Evolutionary conservation across 2,329 filamentous ascomycete species (phyloP), one percentile per base, ranked within the genome.

Genomic region (Ophiostoma australiae): DNA sequence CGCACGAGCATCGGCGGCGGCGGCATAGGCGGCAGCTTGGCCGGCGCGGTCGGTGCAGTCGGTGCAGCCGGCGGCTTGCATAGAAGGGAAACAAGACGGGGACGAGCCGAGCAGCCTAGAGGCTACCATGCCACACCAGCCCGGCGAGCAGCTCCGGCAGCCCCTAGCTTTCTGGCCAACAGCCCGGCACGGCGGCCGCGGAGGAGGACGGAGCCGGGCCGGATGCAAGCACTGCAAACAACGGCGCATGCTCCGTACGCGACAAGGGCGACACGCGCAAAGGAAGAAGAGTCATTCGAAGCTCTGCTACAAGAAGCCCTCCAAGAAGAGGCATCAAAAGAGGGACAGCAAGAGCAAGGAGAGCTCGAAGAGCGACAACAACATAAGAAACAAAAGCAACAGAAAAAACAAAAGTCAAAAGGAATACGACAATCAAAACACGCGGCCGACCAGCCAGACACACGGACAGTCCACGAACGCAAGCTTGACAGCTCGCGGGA

Each of bases 391-490:
- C 7, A 20, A 48, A 48, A 48, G 37, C 37, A 39, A 39, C 10
- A 39, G 37, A 31, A 31, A 11, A 41, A 41, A 15, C 8, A 13
- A 13, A 41, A 41, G 39, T 15, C 39, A 13, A 15, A 41, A 41
- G 4, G 10, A 15, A 11, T 13, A 41, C 39, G 39, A 41, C 39
- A 41, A 11, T 11, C 37, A 3, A 15, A 41, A 15, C 4, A 41
- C 39, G 15, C 10, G 15, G 44, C 17, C 17, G 44, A 20, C 44
- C 17, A n/a, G 17, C 44, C 33, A 41, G 66, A 67, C 66, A 44
- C 87, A 73, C 83, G 85, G 67, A 82, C 82, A 73, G 84, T 89
- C 74, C 86, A 91, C 81, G 89, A 92, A 70, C 77, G 79, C 27
- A 85, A 86, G 71, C 85, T 92, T 74, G 84, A 85, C 37, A 82